Evolutionary conservation across 2,329 filamentous ascomycete genomes (phyloP).

Genomic region (Alternaria alternata): DNA sequence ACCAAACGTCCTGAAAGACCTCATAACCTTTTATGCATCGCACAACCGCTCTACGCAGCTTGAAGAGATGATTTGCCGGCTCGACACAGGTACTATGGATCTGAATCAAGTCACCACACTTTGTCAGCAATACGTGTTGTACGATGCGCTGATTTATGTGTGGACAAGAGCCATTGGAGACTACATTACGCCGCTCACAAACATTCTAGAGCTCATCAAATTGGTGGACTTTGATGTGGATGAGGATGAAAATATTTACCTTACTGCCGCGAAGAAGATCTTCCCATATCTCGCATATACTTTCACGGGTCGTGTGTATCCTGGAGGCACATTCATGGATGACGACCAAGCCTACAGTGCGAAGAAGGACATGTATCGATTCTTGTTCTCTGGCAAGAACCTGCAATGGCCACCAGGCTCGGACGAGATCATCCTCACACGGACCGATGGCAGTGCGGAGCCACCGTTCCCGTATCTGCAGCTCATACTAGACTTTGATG

Average conservation of each 20-base stretch:
- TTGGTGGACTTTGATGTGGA: conserved; percentile 65
- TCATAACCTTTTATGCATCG: conserved; percentile 81
- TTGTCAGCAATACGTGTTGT: conserved; percentile 90
- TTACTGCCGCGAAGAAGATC: conserved; percentile 82
- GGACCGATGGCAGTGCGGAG: conserved; percentile 63
- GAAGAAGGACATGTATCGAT: conserved; percentile 90
- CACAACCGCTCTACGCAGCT: conserved; percentile 78
- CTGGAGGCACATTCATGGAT: conserved; percentile 77
- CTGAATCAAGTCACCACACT: conserved; percentile 90
- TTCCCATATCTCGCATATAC: conserved; percentile 95
- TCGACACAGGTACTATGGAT: conserved; percentile 90
- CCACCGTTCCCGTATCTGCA: conserved; percentile 86
- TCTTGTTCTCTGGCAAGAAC: conserved; percentile 86
- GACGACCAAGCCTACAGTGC: conserved; percentile 77
- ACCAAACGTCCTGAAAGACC: conserved; percentile 82
- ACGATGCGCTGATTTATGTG: conserved; percentile 94
- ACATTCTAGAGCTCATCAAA: conserved; percentile 72
- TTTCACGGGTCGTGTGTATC: conserved; percentile 89
- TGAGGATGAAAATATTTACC: conserved; percentile 67
- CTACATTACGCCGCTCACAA: conserved; percentile 88
- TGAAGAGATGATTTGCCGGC: conserved; percentile 93
- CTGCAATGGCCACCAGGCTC: conserved; percentile 76
- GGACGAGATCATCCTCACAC: conserved; percentile 67
- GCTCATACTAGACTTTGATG: conserved; percentile 85
- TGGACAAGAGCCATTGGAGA: conserved; percentile 93